Evolutionary conservation across 2,329 filamentous ascomycete genomes (phyloP), one percentile per base, ranked within the genome.

Genomic region (Dactylella cylindrospora): DNA sequence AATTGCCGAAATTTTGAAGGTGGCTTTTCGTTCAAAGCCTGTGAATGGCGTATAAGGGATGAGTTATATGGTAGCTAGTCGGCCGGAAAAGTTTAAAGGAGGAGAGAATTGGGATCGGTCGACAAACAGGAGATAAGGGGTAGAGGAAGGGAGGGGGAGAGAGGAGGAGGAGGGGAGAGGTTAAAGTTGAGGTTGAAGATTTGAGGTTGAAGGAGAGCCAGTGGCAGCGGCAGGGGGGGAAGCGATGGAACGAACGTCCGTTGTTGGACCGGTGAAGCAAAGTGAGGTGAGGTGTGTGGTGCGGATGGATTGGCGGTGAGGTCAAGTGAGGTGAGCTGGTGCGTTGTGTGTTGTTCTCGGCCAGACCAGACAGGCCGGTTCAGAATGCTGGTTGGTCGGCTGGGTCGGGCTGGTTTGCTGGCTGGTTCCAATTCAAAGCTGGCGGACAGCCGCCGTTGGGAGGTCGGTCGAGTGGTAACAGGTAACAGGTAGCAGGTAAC

Each of bases 1-100:
- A 51, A 50, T 43, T 26, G 57, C 41, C 49, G 57, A 62, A 62
- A 62, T 62, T 54, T 62, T 62, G 57, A 62, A 62, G 57, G 35
- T 53, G 44, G 49, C 43, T 35, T n/a, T n/a, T n/a, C n/a, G 49
- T 43, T 22, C 36, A 29, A 32, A 54, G 57, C 57, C 57, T 43
- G 57, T 49, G 32, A 52, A 43, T 33, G 35, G 17, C 2, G 29
- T 8, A 13, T 8, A 31, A 31, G 28, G 13, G 28, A 31, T 8
- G 28, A 31, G 28, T 9, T 8, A 31, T 31, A 31, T 8, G 9
- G 28, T 13, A 31, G 28, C 8, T 9, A 31, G 28, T 9, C 28
- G 13, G 28, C 8, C 28, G 28, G 28, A 31, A 13, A 31, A 31
- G n/a, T 31, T 9, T 31, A 31, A 31, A 31, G 28, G 28, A n/a